phyloP scores from a whole-genome alignment of 345 rosid species.

The Firmiana major region DNA sequence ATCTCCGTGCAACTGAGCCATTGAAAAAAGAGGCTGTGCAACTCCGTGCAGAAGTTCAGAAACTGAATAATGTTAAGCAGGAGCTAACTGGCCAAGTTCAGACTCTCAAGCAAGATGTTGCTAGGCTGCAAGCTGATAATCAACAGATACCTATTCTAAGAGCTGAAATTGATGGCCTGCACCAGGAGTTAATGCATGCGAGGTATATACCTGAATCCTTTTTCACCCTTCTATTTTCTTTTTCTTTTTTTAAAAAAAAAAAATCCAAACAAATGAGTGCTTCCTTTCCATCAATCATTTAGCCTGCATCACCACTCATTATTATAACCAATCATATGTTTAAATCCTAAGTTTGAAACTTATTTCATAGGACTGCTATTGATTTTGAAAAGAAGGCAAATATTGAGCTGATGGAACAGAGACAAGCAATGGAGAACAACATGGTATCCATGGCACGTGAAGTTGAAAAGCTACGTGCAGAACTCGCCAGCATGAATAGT shows the following conservation, averaged over 20 bases:
- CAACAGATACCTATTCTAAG: conserved; percentile 63
- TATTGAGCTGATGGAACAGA: conserved; percentile 84
- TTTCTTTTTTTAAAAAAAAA: too few species aligned
- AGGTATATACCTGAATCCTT: conserved; percentile 45
- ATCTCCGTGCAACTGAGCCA: conserved; percentile 76
- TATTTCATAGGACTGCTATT: conserved; percentile 55
- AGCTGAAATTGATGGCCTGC: conserved; percentile 67
- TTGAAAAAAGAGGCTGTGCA: conserved; percentile 70
- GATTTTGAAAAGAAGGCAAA: conserved; percentile 95
- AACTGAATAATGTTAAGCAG: conserved; percentile 60
- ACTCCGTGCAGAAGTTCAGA: conserved; percentile 68
- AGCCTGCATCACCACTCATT: background rate
- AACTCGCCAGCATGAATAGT: conserved; percentile 55
- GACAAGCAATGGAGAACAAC: conserved; percentile 92
- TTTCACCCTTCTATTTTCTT: background rate
- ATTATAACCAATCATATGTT: background rate
- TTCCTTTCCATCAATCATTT: background rate
- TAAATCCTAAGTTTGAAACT: conserved; percentile 7
- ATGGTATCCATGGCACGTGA: conserved; percentile 98
- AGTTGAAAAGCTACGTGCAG: conserved; percentile 91
- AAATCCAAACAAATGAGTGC: background rate
- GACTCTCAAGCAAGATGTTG: conserved; percentile 60
- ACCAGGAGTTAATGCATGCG: conserved; percentile 85
- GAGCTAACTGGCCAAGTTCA: conserved; percentile 71
- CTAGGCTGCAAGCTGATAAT: conserved; percentile 66